Base-by-base conservation (phyloP, 495 filamentous ascomycete species). In the Neurospora sp. region DNA sequence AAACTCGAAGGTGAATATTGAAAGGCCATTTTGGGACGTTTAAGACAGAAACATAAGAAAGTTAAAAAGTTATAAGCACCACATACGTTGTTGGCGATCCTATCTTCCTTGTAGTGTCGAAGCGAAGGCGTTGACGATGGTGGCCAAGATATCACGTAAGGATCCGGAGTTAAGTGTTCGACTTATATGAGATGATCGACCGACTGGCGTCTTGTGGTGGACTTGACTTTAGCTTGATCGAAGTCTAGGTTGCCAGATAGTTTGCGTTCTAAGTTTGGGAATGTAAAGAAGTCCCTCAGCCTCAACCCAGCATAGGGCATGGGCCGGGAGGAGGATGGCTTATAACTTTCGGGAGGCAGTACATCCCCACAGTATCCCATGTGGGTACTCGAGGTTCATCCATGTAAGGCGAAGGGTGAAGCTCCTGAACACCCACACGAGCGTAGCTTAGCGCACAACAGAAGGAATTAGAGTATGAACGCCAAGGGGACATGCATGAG, bases 241-340 rank as follows among this genome's bases (percentile, higher is more conserved):
- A 66, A 18, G 27, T 66, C 54, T 66, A 66, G 27, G 27, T 35
- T 66, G 27, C 54, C 54, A 66, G 54, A 18, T 66, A 35, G 14
- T 66, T 35, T 66, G 54, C 27, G 54, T 66, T 77, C 80, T 81
- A 81, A 80, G 76, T 81, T 81, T 81, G 80, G 80, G 74, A 76
- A 46, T 70, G 60, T 74, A 39, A 39, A 76, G 74, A 79, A 74
- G 72, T 37, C 75, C 77, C 77, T 79, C 77, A 80, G 80, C 80
- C 80, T 78, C 80, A 79, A 73, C 54, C 73, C 72, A 73, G 74
- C 76, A 62, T 76, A 74, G 71, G 76, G 77, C 77, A 78, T 72
- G 75, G 73, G 72, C 72, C 72, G 54, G 79, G 78, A 76, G 44
- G 74, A 76, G 75, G 72, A 75, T 77, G 74, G 78, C 79, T 80